Base-by-base conservation (phyloP, 306 rosid genomes). In the Psophocarpus tetragonolobus region DNA sequence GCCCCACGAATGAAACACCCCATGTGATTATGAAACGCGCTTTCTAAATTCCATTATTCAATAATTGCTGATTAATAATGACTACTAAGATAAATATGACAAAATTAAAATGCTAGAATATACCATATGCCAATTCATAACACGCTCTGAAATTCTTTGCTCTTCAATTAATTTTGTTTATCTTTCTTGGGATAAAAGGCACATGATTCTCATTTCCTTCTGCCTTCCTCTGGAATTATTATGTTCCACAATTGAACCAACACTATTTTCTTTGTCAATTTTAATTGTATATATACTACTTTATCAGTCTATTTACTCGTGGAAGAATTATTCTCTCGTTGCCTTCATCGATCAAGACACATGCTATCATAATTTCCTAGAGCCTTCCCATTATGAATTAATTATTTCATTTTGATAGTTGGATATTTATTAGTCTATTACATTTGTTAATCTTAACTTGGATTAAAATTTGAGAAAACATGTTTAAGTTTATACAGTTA, bases 1-100 rank as follows among this genome's bases (percentile, higher is more conserved):
- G 30, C 76, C 66, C 74, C 73, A 64, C 67, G 67, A 65, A 67
- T 26, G 47, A 85, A 91, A 87, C 96, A 89, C 27, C 86, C 91
- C 96, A 91, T 91, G 96, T 91, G 96, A 81, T 65, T 69, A 75
- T 29, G 68, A 79, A 77, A 38, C 65, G 48, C 47, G 71, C 45
- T 38, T 68, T 67, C 58, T 62, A 35, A 61, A 71, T 38, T 68
- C 81, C 81, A 81, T 77, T 58, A 81, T 85, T 68, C 81, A 85
- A 81, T 77, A 67, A 81, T 85, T 83, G 76, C 64, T 68, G 20
- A 69, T 78, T 85, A 81, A 81, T 83, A 79, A 88, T 85, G 76
- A 73, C 74, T 61, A 11, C 33, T 70, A 47, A 51, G 64, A 76
- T 82, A 80, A 65, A 81, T 36, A 81, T 73, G 75, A 77, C 78